phyloP scores from a whole-genome alignment of 2,329 filamentous ascomycete species.

The Cercospora canescens region DNA sequence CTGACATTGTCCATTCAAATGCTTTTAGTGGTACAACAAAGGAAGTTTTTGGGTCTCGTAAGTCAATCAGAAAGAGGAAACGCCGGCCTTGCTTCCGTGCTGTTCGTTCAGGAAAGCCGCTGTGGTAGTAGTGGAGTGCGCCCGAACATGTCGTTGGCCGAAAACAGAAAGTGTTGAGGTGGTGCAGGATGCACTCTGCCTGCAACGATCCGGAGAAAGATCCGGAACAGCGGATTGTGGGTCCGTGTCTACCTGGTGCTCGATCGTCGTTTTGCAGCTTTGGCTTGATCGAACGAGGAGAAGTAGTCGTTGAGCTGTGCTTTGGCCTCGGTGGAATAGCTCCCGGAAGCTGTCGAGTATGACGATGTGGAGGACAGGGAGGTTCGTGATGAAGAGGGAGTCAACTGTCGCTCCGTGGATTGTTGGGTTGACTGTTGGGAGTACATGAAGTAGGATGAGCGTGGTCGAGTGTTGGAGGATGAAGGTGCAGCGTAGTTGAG shows the following conservation, averaged over 20 bases:
- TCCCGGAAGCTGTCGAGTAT: constrained; percentile 38
- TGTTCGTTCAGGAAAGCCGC: constrained; percentile 16
- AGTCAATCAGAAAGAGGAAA: background rate
- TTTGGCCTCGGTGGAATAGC: constrained; percentile 73
- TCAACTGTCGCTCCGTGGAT: constrained; percentile 44
- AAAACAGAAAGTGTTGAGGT: constrained; percentile 2
- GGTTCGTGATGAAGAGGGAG: constrained; percentile 74
- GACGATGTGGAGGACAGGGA: constrained; percentile 67
- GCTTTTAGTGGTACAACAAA: constrained; percentile 29
- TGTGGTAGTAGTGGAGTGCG: background rate
- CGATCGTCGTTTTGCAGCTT: constrained; percentile 55
- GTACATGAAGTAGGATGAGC: constrained; percentile 27
- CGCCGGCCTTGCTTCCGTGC: constrained; percentile 13
- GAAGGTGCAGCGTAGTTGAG: constrained; percentile 15
- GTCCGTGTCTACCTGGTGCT: constrained; percentile 25
- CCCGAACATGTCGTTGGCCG: background rate
- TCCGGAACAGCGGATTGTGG: background rate
- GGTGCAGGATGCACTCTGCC: constrained; percentile 1
- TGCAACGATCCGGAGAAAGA: background rate
- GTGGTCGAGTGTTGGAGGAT: constrained; percentile 18
- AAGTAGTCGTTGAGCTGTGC: constrained; percentile 84
- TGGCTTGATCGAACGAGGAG: constrained; percentile 82
- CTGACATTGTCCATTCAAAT: constrained; percentile 20
- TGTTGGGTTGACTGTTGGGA: constrained; percentile 12
- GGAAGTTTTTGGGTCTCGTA: background rate